These are phyloP conservation scores for Saccharomycopsis amapae DNA, from an alignment of 805 yeast species.

Conservation along the genomic window DNA sequence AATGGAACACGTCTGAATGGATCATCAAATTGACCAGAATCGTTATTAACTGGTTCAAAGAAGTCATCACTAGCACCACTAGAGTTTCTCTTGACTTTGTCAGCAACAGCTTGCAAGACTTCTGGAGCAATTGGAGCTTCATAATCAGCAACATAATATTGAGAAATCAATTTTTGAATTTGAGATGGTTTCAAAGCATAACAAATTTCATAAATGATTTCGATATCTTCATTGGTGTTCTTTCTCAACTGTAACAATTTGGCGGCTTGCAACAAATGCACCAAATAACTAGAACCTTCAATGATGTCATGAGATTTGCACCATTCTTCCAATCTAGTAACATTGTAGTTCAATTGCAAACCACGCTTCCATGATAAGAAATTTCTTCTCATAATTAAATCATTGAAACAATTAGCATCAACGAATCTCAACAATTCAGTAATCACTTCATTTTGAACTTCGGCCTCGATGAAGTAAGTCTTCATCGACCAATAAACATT, in stretches of 20 bases:
- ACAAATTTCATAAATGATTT: conserved; percentile 89
- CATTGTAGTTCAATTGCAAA: conserved; percentile 90
- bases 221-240: conserved; percentile 81
- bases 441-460: conserved; percentile 77
- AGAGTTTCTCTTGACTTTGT: conserved; percentile 51
- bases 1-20: conserved; percentile 71
- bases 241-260: conserved; percentile 88
- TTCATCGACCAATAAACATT: conserved; percentile 90
- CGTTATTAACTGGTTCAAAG: conserved; percentile 61
- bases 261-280: conserved; percentile 87
- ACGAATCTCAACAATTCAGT: conserved; percentile 77
- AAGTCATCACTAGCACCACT: conserved; percentile 47
- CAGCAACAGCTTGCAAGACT: conserved; percentile 75
- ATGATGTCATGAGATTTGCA: conserved; percentile 88
- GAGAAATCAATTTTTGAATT: conserved; percentile 84
- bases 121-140: conserved; percentile 86
- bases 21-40: conserved; percentile 66
- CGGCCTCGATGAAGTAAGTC: conserved; percentile 78
- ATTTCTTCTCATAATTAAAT: conserved; percentile 87
- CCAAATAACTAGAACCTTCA: conserved; percentile 77
- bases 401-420: conserved; percentile 92
- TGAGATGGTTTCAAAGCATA: conserved; percentile 92
- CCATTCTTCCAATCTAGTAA: conserved; percentile 97
- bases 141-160: conserved; percentile 87
- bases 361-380: conserved; percentile 98